Base-by-base conservation (phyloP, 768 basidiomycete genomes). In the Leucosporidium scottii region DNA sequence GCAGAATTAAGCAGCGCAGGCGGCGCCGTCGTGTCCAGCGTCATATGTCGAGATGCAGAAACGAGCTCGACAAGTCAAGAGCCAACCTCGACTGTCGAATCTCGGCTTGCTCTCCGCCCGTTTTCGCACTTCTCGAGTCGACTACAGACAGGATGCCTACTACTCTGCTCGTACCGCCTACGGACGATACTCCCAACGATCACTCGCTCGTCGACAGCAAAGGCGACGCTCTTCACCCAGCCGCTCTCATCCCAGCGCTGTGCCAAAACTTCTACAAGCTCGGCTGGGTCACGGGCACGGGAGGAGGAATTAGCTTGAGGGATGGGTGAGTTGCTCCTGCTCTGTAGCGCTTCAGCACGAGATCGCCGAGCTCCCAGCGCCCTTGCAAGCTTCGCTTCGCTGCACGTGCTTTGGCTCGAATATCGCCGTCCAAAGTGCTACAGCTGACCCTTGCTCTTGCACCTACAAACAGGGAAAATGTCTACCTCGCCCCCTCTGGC, bases 241-340 rank as follows among this genome's bases (percentile, higher is more conserved):
- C 91, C n/a, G 92, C 91, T 78, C 82, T 93, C 69, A 93, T 93
- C 62, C 88, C 88, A 39, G 88, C 90, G 75, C 82, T 93, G 1
- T 93, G 91, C 77, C 81, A 84, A 54, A 84, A 85, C 9, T 93
- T 93, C 78, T 93, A 93, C 79, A 83, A 79, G 80, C 83, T 93
- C 27, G 91, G 91, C 20, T 93, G 91, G 91, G 91, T 93, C 1
- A 93, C 91, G 4, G 91, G 91, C 21, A 93, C 91, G 3, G 91
- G 90, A 9, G 79, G 80, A 28, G 78, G 78, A 0, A 76, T 76
- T 69, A 74, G 73, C 8, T 53, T 75, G 12, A 53, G 74, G 8
- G 61, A 69, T 5, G 74, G 72, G 74, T 76, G 49, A 60, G 75
- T 74, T 8, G n/a, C 54, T 27, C 39, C 34, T 62, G 20, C 55